Evolutionary conservation across 2,329 filamentous ascomycete species (phyloP).

Genomic region (Aureobasidium namibiae): DNA sequence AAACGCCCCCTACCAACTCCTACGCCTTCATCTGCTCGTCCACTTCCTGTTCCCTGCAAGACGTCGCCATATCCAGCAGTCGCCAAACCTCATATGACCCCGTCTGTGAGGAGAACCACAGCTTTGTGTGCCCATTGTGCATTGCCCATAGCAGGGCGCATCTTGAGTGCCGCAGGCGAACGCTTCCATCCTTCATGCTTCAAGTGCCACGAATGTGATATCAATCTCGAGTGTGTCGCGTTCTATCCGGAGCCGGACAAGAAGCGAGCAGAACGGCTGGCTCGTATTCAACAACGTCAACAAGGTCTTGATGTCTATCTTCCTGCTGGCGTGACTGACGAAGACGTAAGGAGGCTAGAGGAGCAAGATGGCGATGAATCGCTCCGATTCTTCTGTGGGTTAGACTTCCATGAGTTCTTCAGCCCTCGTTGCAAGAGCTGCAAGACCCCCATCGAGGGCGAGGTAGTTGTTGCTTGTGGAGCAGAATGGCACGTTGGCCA

Average conservation of each 20-base stretch:
- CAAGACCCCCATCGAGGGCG: constrained; percentile 90
- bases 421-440: constrained; percentile 91
- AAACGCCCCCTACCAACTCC: constrained; percentile 21
- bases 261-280: constrained; percentile 61
- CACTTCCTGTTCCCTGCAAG: constrained; percentile 40
- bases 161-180: constrained; percentile 71
- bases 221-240: constrained; percentile 84
- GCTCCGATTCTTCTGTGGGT: constrained; percentile 86
- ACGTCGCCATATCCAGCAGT: constrained; percentile 7
- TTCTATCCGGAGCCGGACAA: constrained; percentile 86
- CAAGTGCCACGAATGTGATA: constrained; percentile 77
- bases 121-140: constrained; percentile 79
- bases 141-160: constrained; percentile 78
- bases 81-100: constrained; percentile 33
- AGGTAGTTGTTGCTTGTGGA: constrained; percentile 87
- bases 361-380: constrained; percentile 58
- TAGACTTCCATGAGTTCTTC: constrained; percentile 97
- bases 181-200: constrained; percentile 95
- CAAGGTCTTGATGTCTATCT: constrained; percentile 40
- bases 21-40: constrained; percentile 34
- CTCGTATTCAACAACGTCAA: constrained; percentile 60
- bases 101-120: constrained; percentile 44
- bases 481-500: constrained; percentile 96
- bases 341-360: constrained; percentile 30
- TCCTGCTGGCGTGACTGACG: constrained; percentile 54